Base-by-base conservation (phyloP, 1,139 yeast genomes). In the Candida sanyaensis region DNA sequence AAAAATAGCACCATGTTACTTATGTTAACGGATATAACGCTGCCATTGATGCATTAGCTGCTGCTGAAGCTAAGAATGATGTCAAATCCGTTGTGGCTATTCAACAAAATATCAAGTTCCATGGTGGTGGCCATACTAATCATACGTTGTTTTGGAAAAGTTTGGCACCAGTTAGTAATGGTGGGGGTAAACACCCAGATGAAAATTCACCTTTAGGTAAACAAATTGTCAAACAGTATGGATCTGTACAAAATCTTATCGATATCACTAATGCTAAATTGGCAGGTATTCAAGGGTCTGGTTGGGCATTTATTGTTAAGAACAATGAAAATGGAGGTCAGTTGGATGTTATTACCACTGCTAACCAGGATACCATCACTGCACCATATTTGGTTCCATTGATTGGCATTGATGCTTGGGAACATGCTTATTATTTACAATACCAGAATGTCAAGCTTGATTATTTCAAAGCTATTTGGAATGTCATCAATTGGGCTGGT, bases 381-480 rank as follows among this genome's bases (percentile, higher is more conserved):
- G 75, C 69, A 6, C 73, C 75, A 6, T 77, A 28, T 30, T 68
- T 62, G 47, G 69, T 68, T 45, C 76, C 78, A 17, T 70, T 75
- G 57, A 63, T 75, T 51, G 80, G 77, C 23, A 71, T 75, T 58
- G 80, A 75, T 60, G 77, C 78, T 45, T 75, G 80, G 80, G 80
- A 75, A 58, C 80, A 75, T 55, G 80, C 80, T 48, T 75, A 75
- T 62, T 75, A 75, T 63, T 69, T 75, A 57, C 79, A 75, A 54
- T 75, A 75, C 60, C 77, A 73, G 58, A 75, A 75, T 54, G 77
- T 72, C 52, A 75, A 75, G 64, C 73, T 67, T 31, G 76, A 72
- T 56, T 75, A 75, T 61, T 72, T 75, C 62, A 69, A 74, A 58
- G 78, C 78, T 49, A 73, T 75, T 56, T 74, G 77, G 77, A 68